These are phyloP conservation scores for Podospora australis DNA, from an alignment of 495 filamentous ascomycete genomes.

Conservation along the genomic window DNA sequence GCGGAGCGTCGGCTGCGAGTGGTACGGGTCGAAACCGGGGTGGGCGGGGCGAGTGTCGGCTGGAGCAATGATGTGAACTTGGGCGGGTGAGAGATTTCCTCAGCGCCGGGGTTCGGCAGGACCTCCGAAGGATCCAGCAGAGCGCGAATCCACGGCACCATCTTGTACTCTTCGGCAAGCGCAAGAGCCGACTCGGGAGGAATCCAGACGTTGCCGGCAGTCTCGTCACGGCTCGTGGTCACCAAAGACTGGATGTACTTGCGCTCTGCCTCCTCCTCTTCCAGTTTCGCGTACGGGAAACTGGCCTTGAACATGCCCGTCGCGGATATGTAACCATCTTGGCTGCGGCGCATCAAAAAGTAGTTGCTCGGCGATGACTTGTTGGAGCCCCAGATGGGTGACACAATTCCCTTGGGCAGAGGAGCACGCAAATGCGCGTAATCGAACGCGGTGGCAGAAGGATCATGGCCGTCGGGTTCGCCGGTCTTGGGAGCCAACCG, in stretches of 20 bases:
- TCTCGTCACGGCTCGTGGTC: slow-evolving; percentile 80
- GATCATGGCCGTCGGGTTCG: slow-evolving; percentile 57
- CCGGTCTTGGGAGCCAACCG: slow-evolving; percentile 72
- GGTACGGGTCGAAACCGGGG: slow-evolving; percentile 35
- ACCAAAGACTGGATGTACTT: slow-evolving; percentile 74
- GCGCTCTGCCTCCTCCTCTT: slow-evolving; percentile 82
- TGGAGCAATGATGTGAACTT: slow-evolving; percentile 42
- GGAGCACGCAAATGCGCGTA: slow-evolving; percentile 93
- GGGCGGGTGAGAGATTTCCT: slow-evolving; percentile 60
- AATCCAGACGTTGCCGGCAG: slow-evolving; percentile 92
- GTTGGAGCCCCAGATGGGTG: slow-evolving; percentile 65
- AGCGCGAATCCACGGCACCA: slow-evolving; percentile 82
- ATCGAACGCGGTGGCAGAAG: slow-evolving; percentile 74
- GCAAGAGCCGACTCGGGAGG: slow-evolving; percentile 73
- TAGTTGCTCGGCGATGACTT: slow-evolving; percentile 80
- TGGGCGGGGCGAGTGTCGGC: slow-evolving; percentile 37
- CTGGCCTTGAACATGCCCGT: slow-evolving; percentile 99
- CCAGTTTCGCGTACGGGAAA: slow-evolving; percentile 81
- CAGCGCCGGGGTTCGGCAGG: slow-evolving; percentile 32
- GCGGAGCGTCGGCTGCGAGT: slow-evolving; percentile 47
- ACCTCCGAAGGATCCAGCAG: slow-evolving; percentile 75
- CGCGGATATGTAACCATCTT: slow-evolving; percentile 88
- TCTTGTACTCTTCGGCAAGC: slow-evolving; percentile 72
- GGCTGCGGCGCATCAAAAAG: slow-evolving; percentile 94
- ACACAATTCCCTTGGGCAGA: slow-evolving; percentile 78